Evolutionary conservation across 169 alveolate genomes (phyloP), one percentile per base, ranked within the genome.

Genomic region (Eimeria nieschulzi): DNA sequence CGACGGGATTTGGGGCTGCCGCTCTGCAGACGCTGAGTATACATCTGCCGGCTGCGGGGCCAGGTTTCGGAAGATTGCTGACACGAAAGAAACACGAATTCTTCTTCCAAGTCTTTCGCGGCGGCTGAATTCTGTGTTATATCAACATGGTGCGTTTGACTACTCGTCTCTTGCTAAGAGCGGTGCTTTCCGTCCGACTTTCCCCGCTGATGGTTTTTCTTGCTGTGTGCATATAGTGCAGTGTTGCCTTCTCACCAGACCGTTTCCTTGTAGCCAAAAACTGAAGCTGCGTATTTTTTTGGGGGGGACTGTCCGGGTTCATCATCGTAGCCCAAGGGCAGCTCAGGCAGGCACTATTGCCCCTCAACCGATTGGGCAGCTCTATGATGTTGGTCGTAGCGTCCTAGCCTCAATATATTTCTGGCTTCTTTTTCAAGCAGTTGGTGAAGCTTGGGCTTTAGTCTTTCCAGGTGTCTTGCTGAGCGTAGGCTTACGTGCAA

Each of bases 1-100:
- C 46, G 46, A 33, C 6, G 70, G 86, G 86, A 70, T 64, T 78
- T 54, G 86, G 86, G 86, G 86, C 86, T 78, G 86, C 86, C 86
- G 55, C 51, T 53, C 56, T 64, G 56, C 71, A 78, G 72, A 78
- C 72, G 26, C 7, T 71, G 71, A 66, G 54, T 53, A 66, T 55
- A 78, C 46, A 0, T 23, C 21, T 78, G 71, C 54, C 55, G 53
- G 12, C 61, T 78, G 86, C 86, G 86, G 86, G 86, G 86, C 86
- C 86, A 54, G 86, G 55, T 19, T 3, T 56, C 71, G 86, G 55
- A 23, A 55, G 78, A 0, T 61, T 17, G 78, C 26, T 10, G 61
- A 21, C 64, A 66, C 63, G 39, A 61, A 25, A 26, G 26, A 15
- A 61, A 63, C 17, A 63, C 17, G 26, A 33, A 15, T 23, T 82